A percentile compares a stretch with the other conserved stretches of the same genome.
phyloP scores from a whole-genome alignment of 2,329 filamentous ascomycete genomes.

The Pestalotiopsis sp. region DNA sequence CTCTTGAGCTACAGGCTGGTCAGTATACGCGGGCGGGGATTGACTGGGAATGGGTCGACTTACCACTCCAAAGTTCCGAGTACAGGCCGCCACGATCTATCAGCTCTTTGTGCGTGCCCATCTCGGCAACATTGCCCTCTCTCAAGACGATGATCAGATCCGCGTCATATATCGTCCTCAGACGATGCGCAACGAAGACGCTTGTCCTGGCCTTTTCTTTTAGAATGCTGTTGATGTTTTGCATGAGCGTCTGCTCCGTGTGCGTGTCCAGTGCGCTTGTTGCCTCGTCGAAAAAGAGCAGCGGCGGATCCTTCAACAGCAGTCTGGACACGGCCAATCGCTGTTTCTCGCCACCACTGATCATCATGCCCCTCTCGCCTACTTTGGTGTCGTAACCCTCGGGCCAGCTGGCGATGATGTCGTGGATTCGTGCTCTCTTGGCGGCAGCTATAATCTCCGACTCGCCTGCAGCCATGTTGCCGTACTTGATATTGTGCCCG shows the following conservation, averaged over 20 bases:
- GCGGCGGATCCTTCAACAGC: slow-evolving; percentile 84
- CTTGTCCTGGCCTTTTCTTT: slow-evolving; percentile 88
- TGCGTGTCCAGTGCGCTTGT: slow-evolving; percentile 92
- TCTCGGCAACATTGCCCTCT: slow-evolving; percentile 83
- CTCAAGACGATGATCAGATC: slow-evolving; percentile 91
- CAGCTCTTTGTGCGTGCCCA: slow-evolving; percentile 83
- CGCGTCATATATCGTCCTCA: slow-evolving; percentile 92
- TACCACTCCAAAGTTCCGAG: slow-evolving; percentile 87
- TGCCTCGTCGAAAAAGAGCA: slow-evolving; percentile 95
- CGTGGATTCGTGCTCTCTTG: slow-evolving; percentile 80
- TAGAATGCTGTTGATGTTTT: slow-evolving; percentile 91
- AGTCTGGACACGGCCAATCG: slow-evolving; percentile 82
- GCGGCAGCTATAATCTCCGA: slow-evolving; percentile 79
- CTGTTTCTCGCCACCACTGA: slow-evolving; percentile 93
- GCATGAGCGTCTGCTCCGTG: slow-evolving; percentile 86
- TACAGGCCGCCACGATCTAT: slow-evolving; percentile 82
- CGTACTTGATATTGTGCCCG: slow-evolving; percentile 93
- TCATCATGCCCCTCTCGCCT: slow-evolving; percentile 95
- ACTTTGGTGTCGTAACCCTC: slow-evolving; percentile 92
- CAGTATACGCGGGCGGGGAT: not conserved
- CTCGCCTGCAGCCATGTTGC: slow-evolving; percentile 73
- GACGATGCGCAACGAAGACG: slow-evolving; percentile 90
- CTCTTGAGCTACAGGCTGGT: slow-evolving; percentile 57
- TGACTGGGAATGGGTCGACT: slow-evolving; percentile 37
- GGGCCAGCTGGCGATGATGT: slow-evolving; percentile 77